phyloP scores from a whole-genome alignment of 1,284 basidiomycete genomes.

The Trichosporon coremiiforme region DNA sequence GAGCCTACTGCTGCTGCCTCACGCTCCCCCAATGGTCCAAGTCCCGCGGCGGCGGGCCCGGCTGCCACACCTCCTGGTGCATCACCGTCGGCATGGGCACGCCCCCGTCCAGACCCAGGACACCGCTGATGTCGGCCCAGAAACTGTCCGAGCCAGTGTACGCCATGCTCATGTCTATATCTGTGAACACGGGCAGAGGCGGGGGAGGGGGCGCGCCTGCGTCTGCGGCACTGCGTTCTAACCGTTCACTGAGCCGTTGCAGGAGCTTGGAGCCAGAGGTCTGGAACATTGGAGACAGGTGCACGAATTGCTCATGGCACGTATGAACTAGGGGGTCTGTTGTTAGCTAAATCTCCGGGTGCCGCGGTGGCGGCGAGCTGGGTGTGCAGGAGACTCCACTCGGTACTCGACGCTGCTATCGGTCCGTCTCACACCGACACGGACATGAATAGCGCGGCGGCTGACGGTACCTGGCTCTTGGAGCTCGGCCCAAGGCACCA shows the following conservation, averaged over 20 bases:
- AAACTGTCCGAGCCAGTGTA: constrained; percentile 29
- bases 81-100: neutral
- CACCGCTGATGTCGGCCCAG: constrained; percentile 28
- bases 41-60: neutral
- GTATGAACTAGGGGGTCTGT: constrained; percentile 23
- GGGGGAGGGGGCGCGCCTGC: constrained; percentile 5
- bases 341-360: too few species aligned
- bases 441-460: too few species aligned
- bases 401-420: neutral
- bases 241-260: constrained; percentile 22
- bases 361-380: too few species aligned
- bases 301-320: constrained; percentile 21
- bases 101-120: constrained; percentile 19
- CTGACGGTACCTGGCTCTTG: too few species aligned
- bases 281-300: constrained; percentile 24
- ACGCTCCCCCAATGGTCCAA: constrained; percentile 7
- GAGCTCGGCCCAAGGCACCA: neutral
- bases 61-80: constrained; percentile 3
- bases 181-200: constrained; percentile 10
- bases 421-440: neutral
- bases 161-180: constrained; percentile 28
- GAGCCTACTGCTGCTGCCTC: neutral
- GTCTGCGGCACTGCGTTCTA: neutral
- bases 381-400: too few species aligned
- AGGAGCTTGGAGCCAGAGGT: constrained; percentile 27